A percentile compares a stretch with the other conserved stretches of the same genome.
Conservation (phyloP, 805 yeast species). For the Teunomyces aglyptinius region DNA sequence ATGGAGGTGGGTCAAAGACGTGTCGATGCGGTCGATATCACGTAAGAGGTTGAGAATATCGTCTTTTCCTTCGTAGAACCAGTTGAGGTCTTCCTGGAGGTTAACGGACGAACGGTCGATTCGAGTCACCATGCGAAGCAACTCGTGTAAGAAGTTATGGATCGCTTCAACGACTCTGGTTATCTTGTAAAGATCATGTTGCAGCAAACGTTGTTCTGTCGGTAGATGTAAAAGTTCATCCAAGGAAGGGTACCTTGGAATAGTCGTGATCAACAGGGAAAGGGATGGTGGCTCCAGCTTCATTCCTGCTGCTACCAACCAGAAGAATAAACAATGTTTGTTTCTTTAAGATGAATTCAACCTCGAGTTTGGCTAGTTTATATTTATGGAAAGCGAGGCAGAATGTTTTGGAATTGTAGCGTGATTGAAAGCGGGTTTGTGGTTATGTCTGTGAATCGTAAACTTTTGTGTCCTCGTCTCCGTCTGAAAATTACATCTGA, state of each 20-base stretch:
- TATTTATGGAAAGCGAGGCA: too few relatives aligned
- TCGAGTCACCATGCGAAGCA: constrained; percentile 13
- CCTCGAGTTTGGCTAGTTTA: too few relatives aligned
- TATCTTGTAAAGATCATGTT: constrained; percentile 26
- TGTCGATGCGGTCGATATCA: constrained; percentile 24
- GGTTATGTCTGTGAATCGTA: constrained; percentile 1
- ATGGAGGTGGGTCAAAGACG: constrained; percentile 17
- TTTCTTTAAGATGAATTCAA: too few relatives aligned
- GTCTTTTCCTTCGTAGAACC: constrained; percentile 27
- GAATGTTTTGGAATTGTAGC: neutral
- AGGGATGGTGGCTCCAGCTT: constrained; percentile 3
- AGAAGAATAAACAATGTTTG: too few relatives aligned
- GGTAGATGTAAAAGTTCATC: neutral
- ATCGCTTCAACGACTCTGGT: constrained; percentile 29
- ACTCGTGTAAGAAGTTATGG: constrained; percentile 20
- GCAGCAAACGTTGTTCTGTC: constrained; percentile 11
- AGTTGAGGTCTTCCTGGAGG: constrained; percentile 14
- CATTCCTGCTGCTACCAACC: neutral
- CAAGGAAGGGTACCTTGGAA: neutral
- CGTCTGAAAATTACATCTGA: too few relatives aligned
- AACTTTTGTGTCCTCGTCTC: neutral
- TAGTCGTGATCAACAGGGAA: neutral
- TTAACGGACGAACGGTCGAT: constrained; percentile 1
- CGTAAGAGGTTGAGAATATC: constrained; percentile 15
- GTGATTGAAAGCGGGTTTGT: neutral